These are phyloP conservation scores for Euphorbia pulcherrima DNA, from an alignment of 345 rosid species.

Conservation along the genomic window DNA sequence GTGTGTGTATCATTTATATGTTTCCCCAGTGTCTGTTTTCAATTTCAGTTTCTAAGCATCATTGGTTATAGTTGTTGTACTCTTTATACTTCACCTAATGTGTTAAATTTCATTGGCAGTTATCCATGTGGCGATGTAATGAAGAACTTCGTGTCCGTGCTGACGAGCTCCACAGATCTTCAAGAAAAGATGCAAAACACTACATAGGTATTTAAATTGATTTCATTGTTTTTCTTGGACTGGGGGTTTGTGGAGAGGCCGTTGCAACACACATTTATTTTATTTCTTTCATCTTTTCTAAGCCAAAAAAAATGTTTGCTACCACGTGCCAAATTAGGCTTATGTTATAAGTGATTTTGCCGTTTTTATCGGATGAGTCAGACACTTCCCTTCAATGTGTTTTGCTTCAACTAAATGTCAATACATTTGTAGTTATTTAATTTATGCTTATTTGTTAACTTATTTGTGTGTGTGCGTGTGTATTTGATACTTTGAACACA, in stretches of 20 bases:
- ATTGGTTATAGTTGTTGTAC: no score
- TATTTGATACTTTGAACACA: not conserved
- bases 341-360: not conserved
- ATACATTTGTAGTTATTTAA: not conserved
- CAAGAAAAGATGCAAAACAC: constrained; percentile 91
- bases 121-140: constrained; percentile 99
- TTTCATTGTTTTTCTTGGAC: not conserved
- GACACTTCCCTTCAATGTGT: not conserved
- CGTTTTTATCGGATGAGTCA: not conserved
- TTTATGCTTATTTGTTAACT: not conserved
- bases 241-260: not conserved
- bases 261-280: not conserved
- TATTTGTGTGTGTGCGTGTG: not conserved
- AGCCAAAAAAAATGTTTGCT: not conserved
- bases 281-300: no score
- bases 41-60: no score
- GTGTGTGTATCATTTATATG: no score
- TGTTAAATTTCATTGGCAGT: constrained; percentile 34
- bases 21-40: no score
- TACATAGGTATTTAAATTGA: constrained; percentile 62
- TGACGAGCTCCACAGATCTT: constrained; percentile 64
- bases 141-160: constrained; percentile 84
- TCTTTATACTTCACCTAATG: not conserved
- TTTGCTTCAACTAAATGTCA: not conserved
- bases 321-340: not conserved